Percentiles rank a stretch among this genome's conserved stretches.
These are phyloP conservation scores for Chimonanthus praecox DNA, from an alignment of 164 flowering plant genomes.

Conservation along the genomic window DNA sequence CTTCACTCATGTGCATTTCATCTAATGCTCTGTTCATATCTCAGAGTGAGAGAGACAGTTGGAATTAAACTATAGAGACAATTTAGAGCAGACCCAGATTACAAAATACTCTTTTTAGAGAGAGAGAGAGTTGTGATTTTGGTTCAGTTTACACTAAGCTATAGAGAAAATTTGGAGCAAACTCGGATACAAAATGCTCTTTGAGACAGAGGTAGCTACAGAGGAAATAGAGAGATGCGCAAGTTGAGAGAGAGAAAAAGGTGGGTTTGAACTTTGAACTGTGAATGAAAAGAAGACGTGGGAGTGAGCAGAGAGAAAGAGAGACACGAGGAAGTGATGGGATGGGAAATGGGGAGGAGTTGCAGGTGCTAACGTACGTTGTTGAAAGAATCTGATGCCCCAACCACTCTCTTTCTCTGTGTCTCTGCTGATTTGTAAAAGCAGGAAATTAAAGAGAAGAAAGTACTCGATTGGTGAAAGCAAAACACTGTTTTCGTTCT, in stretches of 20 bases:
- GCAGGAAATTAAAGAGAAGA: not conserved
- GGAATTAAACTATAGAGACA: not conserved
- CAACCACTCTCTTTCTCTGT: not conserved
- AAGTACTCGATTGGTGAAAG: not conserved
- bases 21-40: slow-evolving; percentile 34
- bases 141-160: not conserved
- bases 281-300: not conserved
- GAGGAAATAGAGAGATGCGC: not conserved
- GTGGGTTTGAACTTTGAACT: not conserved
- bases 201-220: not conserved
- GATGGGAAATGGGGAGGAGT: not conserved
- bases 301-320: not conserved
- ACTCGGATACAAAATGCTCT: too few relatives aligned
- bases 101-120: not conserved
- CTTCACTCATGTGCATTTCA: slow-evolving; percentile 50
- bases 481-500: not conserved
- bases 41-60: not conserved
- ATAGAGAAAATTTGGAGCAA: not conserved
- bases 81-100: too few relatives aligned
- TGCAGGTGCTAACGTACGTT: slow-evolving; percentile 2
- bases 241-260: not conserved
- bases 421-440: not conserved
- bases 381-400: not conserved
- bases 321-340: too few relatives aligned
- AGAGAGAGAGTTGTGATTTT: not conserved